Base-by-base conservation (phyloP, 73 alveolate species). In the Breviolum minutum region DNA sequence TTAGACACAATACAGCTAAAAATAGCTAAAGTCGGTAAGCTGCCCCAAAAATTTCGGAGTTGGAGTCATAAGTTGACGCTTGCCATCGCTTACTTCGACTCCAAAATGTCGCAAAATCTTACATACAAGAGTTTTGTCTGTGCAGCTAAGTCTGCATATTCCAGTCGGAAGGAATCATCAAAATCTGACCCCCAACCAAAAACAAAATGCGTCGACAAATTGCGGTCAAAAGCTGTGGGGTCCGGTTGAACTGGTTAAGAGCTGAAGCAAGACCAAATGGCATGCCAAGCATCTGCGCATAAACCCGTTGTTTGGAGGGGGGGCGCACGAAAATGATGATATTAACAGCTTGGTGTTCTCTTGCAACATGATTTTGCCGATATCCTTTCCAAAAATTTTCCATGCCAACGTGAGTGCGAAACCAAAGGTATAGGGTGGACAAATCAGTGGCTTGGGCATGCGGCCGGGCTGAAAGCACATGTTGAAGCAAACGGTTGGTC, bases 331-430 rank as follows among this genome's bases (percentile, higher is more conserved):
- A 88, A 24, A 85, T 88, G 71, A 88, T 40, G 60, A 88, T 69
- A 30, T 69, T 68, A 13, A 88, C 82, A 64, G 71, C 9, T 66
- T 16, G 27, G 71, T 88, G 86, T 11, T 61, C 63, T 63, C 14
- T 11, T 10, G n/a, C 1, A 9, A 85, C 71, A 48, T 32, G 85
- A 84, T 87, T 87, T 14, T 91, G 97, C 7, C 97, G 61, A 7
- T 70, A 71, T 8, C 97, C 97, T 54, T 91, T 91, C 97, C 97
- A 70, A 27, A 70, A 26, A 22, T 91, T 79, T 22, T 91, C 89
- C 0, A 77, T 74, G 0, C 97, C 97, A 29, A 63, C 89, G 13
- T n/a, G 32, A 7, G 73, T 17, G 5, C 20, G 22, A 8, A 68
- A 9, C 85, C 83, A 68, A 5, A n/a, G 95, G 85, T 20, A 30